Evolutionary conservation across 768 basidiomycete genomes (phyloP), one percentile per base, ranked within the genome.

Genomic region (Pholiota conissans): DNA sequence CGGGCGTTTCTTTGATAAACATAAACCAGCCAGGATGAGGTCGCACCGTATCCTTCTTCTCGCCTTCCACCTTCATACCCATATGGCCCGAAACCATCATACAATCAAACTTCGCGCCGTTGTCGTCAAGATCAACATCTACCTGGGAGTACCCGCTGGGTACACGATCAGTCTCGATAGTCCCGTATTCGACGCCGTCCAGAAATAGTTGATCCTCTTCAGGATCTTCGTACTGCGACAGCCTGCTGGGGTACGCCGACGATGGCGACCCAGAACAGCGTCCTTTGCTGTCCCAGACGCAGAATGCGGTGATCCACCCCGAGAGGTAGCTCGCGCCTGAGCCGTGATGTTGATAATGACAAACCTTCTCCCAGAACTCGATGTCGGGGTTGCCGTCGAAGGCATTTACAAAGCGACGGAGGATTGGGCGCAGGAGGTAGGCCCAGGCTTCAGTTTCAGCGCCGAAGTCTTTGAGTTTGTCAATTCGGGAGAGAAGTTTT

Each of bases 41-140:
- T 2, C 50, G 30, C 20, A 68, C 40, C 8, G 57, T 63, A 46
- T 70, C 65, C 18, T 53, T 49, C 40, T 49, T 32, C 18, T 49
- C 45, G 0, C 52, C 62, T 3, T 53, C 50, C 5, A 65, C 47
- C 8, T 46, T 37, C 11, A 35, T 61, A 1, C 58, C 68, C 42
- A 69, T 16, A 28, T 63, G 61, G 4, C 68, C 69, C 7, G 68
- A 64, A 14, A 62, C 58, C 65, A 69, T 67, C 47, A 61, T 52
- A 28, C 61, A 64, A 3, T 63, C 56, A 29, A 61, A 52, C 9
- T 34, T 7, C n/a, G 61, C 56, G 10, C 65, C 65, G 45, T 66
- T 64, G 32, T 69, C 67, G 18, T 65, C 57, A 11, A 68, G 45
- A 18, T 46, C 30, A 9, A 67, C 63, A 27, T 69, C 65, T 1